Evolutionary conservation across 202 grass and related monocot genomes (phyloP).

Genomic region (Saccharum hybrid): DNA sequence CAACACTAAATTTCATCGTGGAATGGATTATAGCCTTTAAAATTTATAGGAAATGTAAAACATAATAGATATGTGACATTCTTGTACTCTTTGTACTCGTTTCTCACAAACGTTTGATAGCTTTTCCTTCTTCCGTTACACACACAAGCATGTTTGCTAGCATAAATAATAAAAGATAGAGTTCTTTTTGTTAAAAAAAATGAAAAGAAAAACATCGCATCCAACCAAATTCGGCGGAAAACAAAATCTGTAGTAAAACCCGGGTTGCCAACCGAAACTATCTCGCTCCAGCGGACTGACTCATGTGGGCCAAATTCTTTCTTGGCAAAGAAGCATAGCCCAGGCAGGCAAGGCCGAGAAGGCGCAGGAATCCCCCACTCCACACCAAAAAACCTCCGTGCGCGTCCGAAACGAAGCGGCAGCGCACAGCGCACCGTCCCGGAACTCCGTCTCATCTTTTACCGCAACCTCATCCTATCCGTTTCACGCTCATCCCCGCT

Average conservation of each 20-base stretch:
- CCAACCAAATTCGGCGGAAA: not conserved
- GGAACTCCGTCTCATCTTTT: not conserved
- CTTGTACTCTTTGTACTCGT: too few relatives aligned
- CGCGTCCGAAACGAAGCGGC: not conserved
- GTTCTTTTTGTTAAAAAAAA: too few relatives aligned
- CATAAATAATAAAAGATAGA: too few relatives aligned
- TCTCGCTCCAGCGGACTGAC: not conserved
- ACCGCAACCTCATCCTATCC: constrained; percentile 32
- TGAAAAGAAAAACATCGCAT: too few relatives aligned
- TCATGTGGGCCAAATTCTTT: constrained; percentile 28
- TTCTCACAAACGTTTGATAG: too few relatives aligned
- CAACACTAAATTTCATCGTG: too few relatives aligned
- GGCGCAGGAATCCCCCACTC: not conserved
- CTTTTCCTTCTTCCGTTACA: too few relatives aligned
- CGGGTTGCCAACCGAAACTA: not conserved
- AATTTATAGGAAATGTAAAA: too few relatives aligned
- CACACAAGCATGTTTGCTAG: too few relatives aligned
- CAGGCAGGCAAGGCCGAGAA: not conserved
- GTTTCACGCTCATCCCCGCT: constrained; percentile 13
- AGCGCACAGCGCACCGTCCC: too few relatives aligned
- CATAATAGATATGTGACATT: too few relatives aligned
- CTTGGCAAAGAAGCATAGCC: constrained; percentile 31
- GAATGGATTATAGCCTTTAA: too few relatives aligned
- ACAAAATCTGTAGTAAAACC: not conserved
- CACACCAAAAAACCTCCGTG: not conserved